Conservation (phyloP, 1,139 yeast genomes). For the Lodderomyces theae region DNA sequence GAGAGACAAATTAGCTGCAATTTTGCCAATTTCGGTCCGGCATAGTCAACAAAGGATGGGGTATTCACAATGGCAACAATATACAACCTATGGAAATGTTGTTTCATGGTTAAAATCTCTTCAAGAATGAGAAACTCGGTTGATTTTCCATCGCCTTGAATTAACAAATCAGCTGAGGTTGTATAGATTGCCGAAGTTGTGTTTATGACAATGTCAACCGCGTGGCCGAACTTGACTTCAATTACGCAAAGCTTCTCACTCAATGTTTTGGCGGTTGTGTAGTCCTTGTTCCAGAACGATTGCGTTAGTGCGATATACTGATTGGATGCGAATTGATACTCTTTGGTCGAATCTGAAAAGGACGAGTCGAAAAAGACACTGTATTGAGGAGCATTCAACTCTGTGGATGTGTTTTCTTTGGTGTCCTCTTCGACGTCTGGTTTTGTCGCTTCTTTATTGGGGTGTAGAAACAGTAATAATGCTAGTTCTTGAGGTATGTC, state of each 20-base stretch:
- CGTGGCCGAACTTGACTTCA: slow-evolving; percentile 9
- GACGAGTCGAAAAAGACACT: not conserved
- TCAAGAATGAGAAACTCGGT: slow-evolving; percentile 8
- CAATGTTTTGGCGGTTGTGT: slow-evolving; percentile 3
- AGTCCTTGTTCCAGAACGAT: slow-evolving; percentile 9
- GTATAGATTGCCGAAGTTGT: slow-evolving; percentile 10
- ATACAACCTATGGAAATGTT: slow-evolving; percentile 9
- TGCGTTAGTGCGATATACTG: slow-evolving; percentile 11
- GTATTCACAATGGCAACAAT: slow-evolving; percentile 7
- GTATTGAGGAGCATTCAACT: not conserved
- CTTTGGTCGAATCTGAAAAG: not conserved
- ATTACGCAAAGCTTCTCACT: slow-evolving; percentile 4
- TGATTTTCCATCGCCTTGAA: slow-evolving; percentile 9
- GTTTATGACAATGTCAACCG: slow-evolving; percentile 12
- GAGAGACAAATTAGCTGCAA: slow-evolving; percentile 10
- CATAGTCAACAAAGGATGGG: slow-evolving; percentile 8
- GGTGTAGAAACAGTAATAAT: slow-evolving; percentile 10
- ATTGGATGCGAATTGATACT: slow-evolving; percentile 5
- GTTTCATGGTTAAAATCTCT: slow-evolving; percentile 7
- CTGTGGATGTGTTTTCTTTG: not conserved
- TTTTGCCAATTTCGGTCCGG: slow-evolving; percentile 10
- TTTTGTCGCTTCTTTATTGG: not conserved
- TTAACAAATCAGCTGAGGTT: slow-evolving; percentile 7
- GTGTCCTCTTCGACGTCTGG: not conserved
- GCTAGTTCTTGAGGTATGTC: slow-evolving; percentile 11